A percentile compares a stretch with the other conserved stretches of the same genome.
Evolutionary conservation across 148 eudicot species (phyloP).

Genomic region (Fagopyrum tataricum): DNA sequence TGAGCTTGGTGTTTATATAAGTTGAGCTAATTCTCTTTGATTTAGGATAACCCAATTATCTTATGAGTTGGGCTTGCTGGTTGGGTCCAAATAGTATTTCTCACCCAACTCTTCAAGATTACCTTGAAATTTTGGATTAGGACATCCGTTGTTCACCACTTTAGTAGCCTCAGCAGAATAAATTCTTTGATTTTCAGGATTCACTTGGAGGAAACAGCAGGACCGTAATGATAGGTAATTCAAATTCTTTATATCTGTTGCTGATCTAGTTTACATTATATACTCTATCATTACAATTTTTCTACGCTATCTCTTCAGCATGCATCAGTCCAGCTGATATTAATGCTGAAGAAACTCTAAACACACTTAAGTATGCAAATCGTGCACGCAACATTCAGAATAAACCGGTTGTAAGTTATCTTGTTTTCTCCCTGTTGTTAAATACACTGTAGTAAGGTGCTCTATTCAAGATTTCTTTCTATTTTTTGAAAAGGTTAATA

Average conservation of each 20-base stretch:
- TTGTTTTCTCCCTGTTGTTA: slow-evolving; percentile 5
- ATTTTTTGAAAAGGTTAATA: slow-evolving; percentile 51
- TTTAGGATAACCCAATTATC: too few relatives aligned
- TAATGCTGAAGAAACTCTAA: slow-evolving; percentile 96
- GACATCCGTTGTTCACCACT: neutral
- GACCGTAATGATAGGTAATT: slow-evolving; percentile 93
- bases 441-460: slow-evolving; percentile 1
- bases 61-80: too few relatives aligned
- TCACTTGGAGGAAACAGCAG: slow-evolving; percentile 99
- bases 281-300: neutral
- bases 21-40: too few relatives aligned
- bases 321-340: slow-evolving; percentile 99
- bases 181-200: slow-evolving; percentile 49
- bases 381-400: slow-evolving; percentile 98
- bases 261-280: slow-evolving; percentile 2
- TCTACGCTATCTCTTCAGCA: slow-evolving; percentile 37
- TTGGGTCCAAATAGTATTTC: too few relatives aligned
- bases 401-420: slow-evolving; percentile 82
- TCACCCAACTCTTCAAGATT: too few relatives aligned
- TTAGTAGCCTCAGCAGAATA: neutral
- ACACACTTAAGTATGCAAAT: slow-evolving; percentile 96
- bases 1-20: too few relatives aligned
- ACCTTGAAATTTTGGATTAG: neutral
- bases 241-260: neutral
- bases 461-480: neutral